phyloP scores from a whole-genome alignment of 2,329 filamentous ascomycete genomes.

The Aaosphaeria arxii region DNA sequence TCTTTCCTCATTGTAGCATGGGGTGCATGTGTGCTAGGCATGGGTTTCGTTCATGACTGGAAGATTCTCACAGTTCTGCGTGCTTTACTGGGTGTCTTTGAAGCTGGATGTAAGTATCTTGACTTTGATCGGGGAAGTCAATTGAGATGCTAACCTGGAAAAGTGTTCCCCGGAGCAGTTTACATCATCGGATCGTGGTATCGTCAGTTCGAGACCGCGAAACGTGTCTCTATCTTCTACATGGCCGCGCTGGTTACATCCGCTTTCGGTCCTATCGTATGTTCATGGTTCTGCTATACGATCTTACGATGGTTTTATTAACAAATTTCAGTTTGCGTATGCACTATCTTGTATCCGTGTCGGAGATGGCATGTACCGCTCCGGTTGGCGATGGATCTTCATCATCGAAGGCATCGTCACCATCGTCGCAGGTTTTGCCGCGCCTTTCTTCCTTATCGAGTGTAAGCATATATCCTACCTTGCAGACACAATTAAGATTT shows the following conservation, averaged over 20 bases:
- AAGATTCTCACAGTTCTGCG: constrained; percentile 15
- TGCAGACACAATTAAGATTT: constrained; percentile 1
- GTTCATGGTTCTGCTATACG: background rate
- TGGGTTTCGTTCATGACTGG: constrained; percentile 23
- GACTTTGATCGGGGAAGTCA: background rate
- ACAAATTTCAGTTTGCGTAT: constrained; percentile 21
- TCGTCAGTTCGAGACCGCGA: constrained; percentile 22
- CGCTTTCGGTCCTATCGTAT: constrained; percentile 31
- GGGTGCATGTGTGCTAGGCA: constrained; percentile 22
- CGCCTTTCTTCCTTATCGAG: constrained; percentile 22
- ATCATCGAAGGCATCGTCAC: constrained; percentile 20
- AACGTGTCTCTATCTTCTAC: constrained; percentile 22
- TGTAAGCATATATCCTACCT: constrained; percentile 7
- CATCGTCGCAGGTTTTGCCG: constrained; percentile 13
- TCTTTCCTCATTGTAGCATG: constrained; percentile 23
- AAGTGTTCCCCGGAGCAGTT: constrained; percentile 20
- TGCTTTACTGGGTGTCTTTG: constrained; percentile 18
- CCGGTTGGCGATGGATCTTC: constrained; percentile 32
- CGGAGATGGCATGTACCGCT: constrained; percentile 26
- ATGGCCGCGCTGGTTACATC: constrained; percentile 27
- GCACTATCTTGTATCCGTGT: constrained; percentile 29
- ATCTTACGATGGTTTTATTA: constrained; percentile 1
- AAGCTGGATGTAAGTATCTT: constrained; percentile 17
- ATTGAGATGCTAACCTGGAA: background rate
- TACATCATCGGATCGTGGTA: constrained; percentile 27